These are phyloP conservation scores for Penicillium turbatum DNA, from an alignment of 495 filamentous ascomycete species.

Conservation along the genomic window DNA sequence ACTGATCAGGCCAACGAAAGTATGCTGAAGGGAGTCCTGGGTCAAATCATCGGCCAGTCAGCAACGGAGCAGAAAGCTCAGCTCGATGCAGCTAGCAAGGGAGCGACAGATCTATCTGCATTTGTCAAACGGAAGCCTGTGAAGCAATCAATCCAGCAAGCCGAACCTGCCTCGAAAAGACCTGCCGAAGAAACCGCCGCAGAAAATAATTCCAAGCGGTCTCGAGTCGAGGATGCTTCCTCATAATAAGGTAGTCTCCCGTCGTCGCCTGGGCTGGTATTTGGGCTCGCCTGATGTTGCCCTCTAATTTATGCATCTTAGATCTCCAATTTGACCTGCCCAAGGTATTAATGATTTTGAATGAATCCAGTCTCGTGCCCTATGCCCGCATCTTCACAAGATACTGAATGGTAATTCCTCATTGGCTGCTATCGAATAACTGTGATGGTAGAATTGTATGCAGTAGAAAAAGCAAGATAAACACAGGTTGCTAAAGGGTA, in stretches of 20 bases:
- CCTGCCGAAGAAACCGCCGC: slow-evolving; percentile 23
- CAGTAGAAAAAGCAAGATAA: neutral
- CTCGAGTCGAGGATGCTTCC: slow-evolving; percentile 24
- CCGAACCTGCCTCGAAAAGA: slow-evolving; percentile 23
- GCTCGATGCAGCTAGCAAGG: slow-evolving; percentile 72
- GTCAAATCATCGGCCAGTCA: slow-evolving; percentile 66
- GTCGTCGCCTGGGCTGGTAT: too few species aligned
- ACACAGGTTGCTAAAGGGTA: slow-evolving; percentile 1
- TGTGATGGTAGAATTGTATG: neutral
- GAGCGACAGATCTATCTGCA: slow-evolving; percentile 79
- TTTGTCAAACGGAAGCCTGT: slow-evolving; percentile 70
- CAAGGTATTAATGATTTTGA: slow-evolving; percentile 1
- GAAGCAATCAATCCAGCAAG: slow-evolving; percentile 14
- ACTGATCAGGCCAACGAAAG: slow-evolving; percentile 43
- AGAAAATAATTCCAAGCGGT: slow-evolving; percentile 29
- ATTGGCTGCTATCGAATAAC: neutral
- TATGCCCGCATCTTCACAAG: too few species aligned
- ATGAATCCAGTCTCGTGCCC: neutral
- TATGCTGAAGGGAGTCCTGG: slow-evolving; percentile 65
- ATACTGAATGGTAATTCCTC: too few species aligned
- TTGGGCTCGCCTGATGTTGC: neutral
- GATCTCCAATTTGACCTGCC: neutral
- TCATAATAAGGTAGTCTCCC: neutral
- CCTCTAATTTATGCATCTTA: neutral
- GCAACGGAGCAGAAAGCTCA: slow-evolving; percentile 56